Evolutionary conservation across 225 moss, liverwort and hornwort genomes (phyloP), one percentile per base, ranked within the genome.

Genomic region (Takakia lepidozioides): DNA sequence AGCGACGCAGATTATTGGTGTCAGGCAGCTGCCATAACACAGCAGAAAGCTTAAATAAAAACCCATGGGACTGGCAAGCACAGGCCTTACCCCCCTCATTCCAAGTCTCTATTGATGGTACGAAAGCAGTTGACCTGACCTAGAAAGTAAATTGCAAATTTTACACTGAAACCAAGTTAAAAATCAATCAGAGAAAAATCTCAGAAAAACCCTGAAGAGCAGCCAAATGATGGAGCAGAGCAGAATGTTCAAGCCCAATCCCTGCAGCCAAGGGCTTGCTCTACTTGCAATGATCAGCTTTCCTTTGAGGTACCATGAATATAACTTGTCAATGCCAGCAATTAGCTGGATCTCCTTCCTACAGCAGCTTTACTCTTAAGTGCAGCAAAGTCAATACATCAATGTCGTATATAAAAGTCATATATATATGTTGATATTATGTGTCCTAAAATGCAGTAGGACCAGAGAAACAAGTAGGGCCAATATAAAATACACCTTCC

Each of bases 1-100:
- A 85, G 3, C 85, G 77, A 49, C 85, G 75, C 52, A 85, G 36
- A 37, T 51, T 71, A 48, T 65, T 74, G 38, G 66, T 49, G 54
- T 74, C 74, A 61, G 71, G 63, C 38, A 71, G 73, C 66, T 78
- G 82, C 67, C 45, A 46, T 40, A 0, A 46, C 45, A 23, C 2
- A 46, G 40, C 11, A 14, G 9, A 40, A 40, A 0, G 5, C 25
- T 24, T 21, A 20, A 23, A 25, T 13, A 8, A 20, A 5, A 14
- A 46, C 23, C 19, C 13, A 10, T 13, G 20, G 19, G 20, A 20
- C 2, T 2, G 24, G 45, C 22, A 25, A 11, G 7, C 3, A 22
- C 8, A 21, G 23, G n/a, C n/a, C n/a, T n/a, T n/a, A n/a, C n/a
- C n/a, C n/a, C n/a, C n/a, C n/a, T n/a, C n/a, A n/a, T n/a, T n/a